Percentiles rank a stretch among this genome's conserved stretches.
Evolutionary conservation across 768 basidiomycete genomes (phyloP).

Genomic region (Russula vinacea): DNA sequence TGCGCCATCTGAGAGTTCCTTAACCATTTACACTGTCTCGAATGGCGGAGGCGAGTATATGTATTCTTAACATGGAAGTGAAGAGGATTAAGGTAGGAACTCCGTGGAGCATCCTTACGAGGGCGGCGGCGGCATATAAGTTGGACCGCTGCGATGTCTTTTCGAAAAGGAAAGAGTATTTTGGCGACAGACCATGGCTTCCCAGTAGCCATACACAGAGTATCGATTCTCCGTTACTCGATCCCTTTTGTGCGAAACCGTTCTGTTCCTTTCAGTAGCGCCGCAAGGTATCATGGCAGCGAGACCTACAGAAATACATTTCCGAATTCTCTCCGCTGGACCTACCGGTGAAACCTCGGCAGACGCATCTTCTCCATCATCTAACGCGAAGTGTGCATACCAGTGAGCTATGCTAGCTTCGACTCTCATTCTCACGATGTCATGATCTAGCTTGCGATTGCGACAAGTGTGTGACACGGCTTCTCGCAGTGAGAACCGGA

Average conservation of each 20-base stretch:
- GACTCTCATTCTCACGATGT: neutral
- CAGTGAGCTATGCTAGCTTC: too few species aligned
- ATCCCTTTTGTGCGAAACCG: neutral
- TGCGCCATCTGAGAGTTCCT: too few species aligned
- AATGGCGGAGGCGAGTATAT: neutral
- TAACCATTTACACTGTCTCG: neutral
- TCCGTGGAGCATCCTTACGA: conserved; percentile 21
- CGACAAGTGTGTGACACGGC: neutral
- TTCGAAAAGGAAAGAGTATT: neutral
- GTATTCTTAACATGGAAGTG: neutral
- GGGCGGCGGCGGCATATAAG: conserved; percentile 4
- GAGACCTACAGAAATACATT: neutral
- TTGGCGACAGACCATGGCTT: neutral
- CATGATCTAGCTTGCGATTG: conserved; percentile 18
- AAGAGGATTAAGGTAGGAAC: neutral
- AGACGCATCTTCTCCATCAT: neutral
- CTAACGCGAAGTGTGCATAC: conserved; percentile 15
- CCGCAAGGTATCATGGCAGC: conserved; percentile 12
- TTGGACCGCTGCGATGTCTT: conserved; percentile 7
- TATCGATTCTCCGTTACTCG: neutral
- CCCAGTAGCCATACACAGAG: too few species aligned
- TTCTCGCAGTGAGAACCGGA: conserved; percentile 13
- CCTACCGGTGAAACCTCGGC: conserved; percentile 12
- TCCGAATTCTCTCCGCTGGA: neutral
- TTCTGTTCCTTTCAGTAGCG: neutral